Conservation (phyloP, 768 basidiomycete species). For the Polyporus arcularius region DNA sequence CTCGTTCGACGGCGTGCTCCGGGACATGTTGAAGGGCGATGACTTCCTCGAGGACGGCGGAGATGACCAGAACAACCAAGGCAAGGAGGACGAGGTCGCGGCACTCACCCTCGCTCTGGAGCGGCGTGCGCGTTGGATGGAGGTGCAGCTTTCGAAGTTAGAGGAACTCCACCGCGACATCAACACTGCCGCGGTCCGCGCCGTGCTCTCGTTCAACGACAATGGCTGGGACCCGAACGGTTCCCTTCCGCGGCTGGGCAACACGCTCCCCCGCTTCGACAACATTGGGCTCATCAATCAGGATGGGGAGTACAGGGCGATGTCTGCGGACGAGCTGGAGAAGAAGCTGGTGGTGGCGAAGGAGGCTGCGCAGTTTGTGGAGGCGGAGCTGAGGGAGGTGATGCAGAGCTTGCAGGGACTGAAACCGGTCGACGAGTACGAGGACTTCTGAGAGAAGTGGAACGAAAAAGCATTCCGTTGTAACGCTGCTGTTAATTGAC, state of each 20-base stretch:
- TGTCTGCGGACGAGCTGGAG: conserved; percentile 75
- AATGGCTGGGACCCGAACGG: conserved; percentile 77
- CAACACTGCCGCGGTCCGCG: conserved; percentile 83
- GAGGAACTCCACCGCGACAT: conserved; percentile 90
- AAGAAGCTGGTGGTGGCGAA: conserved; percentile 70
- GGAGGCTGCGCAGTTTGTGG: conserved; percentile 70
- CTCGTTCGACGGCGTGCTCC: conserved; percentile 81
- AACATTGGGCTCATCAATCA: conserved; percentile 57
- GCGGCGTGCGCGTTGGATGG: conserved; percentile 92
- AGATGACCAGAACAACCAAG: conserved; percentile 63
- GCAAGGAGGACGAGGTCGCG: conserved; percentile 82
- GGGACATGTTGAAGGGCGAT: conserved; percentile 88
- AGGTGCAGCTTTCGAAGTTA: conserved; percentile 84
- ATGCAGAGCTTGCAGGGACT: conserved; percentile 68
- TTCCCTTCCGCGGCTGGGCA: conserved; percentile 70
- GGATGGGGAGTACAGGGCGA: conserved; percentile 43
- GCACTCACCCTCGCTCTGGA: conserved; percentile 82
- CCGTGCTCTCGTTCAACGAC: conserved; percentile 82
- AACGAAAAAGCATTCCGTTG: no score
- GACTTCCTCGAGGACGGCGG: conserved; percentile 80
- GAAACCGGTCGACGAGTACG: conserved; percentile 43
- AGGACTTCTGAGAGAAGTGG: background rate
- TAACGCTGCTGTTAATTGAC: no score
- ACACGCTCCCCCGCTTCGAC: conserved; percentile 69
- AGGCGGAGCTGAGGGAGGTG: conserved; percentile 70